Evolutionary conservation across 352 stramenopile species (phyloP).

Genomic region (Phytopythium helicoides): DNA sequence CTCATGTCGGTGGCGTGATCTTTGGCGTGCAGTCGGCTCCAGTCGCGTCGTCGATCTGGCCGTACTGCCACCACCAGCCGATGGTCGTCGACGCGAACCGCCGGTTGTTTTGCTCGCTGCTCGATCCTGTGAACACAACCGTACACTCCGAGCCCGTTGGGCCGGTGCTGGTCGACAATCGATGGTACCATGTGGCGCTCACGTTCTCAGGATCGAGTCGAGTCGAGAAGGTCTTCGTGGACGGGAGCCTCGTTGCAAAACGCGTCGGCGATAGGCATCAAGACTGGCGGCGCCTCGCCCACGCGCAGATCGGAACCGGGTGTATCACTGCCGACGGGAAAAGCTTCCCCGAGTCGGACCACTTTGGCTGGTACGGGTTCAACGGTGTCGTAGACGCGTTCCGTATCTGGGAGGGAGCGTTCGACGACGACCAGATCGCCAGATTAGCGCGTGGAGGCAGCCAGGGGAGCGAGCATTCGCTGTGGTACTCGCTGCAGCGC

Average conservation of each 20-base stretch:
- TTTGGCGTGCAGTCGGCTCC: slow-evolving; percentile 38
- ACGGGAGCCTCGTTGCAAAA: slow-evolving; percentile 23
- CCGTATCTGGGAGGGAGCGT: slow-evolving; percentile 12
- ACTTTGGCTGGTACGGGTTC: slow-evolving; percentile 44
- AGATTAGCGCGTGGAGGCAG: too few species aligned
- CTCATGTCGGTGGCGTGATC: slow-evolving; percentile 28
- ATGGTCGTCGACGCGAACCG: slow-evolving; percentile 32
- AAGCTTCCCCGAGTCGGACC: slow-evolving; percentile 19
- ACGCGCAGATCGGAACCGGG: slow-evolving; percentile 40
- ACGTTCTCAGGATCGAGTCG: slow-evolving; percentile 24
- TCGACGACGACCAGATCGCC: too few species aligned
- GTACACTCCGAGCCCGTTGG: slow-evolving; percentile 8
- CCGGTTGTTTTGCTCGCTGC: slow-evolving; percentile 43
- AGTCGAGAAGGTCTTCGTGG: slow-evolving; percentile 33
- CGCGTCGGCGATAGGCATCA: slow-evolving; percentile 17
- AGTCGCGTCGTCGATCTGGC: slow-evolving; percentile 23
- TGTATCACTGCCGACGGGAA: slow-evolving; percentile 23
- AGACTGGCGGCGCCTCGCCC: slow-evolving; percentile 32
- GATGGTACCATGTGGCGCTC: slow-evolving; percentile 46
- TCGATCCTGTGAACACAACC: slow-evolving; percentile 19
- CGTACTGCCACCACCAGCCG: slow-evolving; percentile 43
- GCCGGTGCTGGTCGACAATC: slow-evolving; percentile 16
- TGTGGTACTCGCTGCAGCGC: too few species aligned
- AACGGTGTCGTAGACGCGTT: slow-evolving; percentile 36
- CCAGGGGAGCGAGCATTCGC: too few species aligned